Evolutionary conservation across 192 early-diverging fungal genomes (phyloP), one percentile per base, ranked within the genome.

Genomic region (Coemansia sp.): DNA sequence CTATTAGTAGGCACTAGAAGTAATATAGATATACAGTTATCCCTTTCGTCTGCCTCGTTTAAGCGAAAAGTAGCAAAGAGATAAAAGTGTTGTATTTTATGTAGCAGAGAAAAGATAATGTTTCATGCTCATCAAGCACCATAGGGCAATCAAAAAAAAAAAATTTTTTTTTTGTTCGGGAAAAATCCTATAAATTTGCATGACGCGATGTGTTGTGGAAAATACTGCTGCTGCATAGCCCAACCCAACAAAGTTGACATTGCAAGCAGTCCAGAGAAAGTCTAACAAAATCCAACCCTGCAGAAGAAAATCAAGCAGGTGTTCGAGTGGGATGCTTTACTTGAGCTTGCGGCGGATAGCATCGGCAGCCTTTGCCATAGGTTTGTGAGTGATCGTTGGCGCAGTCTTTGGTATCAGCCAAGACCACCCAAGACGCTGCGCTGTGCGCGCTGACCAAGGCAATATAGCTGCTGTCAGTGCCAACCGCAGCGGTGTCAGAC

Each of bases 361-460:
- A 31, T 76, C 70, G 10, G 74, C 70, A 14, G 79, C 67, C 17
- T 57, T 62, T 2, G 79, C 20, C 50, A 75, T 57, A n/a, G 79
- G 74, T 65, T 73, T 76, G 57, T 67, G 59, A 20, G 63, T 67
- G 57, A 75, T 71, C 22, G 63, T 65, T 8, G 79, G 79, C 17
- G 74, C 74, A 24, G 70, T 69, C 64, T 83, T 83, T 69, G 75
- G 74, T 25, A 83, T 78, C 56, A 83, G 65, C 80, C 80, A 83
- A 39, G 68, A 78, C 75, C 70, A 57, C 4, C 80, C 80, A 52
- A 77, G 68, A 23, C 69, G 75, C 66, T 78, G 80, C 9, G 75
- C 80, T 22, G 71, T 74, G 54, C 75, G 71, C 25, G 80, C 80
- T 31, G 75, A 83, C 75, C 75, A 78, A 46, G 80, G 80, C 61